Percentiles rank a stretch among this genome's conserved stretches.
phyloP scores from a whole-genome alignment of 768 basidiomycete genomes.

The Cystobasidium tubakii region DNA sequence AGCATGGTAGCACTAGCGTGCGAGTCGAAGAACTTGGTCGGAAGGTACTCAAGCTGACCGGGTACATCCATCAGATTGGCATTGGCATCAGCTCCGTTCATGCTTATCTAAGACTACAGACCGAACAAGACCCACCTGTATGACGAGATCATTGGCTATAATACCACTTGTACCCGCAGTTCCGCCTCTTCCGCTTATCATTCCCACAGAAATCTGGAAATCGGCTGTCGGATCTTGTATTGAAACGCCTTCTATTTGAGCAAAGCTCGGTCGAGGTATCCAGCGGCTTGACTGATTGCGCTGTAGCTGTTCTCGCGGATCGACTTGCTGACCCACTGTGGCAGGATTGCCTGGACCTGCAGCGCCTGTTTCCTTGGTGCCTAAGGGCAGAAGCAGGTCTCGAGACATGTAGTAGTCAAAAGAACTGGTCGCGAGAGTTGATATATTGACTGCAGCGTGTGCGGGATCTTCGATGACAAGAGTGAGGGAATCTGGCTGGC shows the following conservation, averaged over 20 bases:
- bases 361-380: neutral
- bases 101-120: no score
- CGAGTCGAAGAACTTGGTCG: slow-evolving; percentile 1
- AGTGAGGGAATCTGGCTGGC: slow-evolving; percentile 15
- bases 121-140: neutral
- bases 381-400: neutral
- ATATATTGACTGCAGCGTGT: slow-evolving; percentile 23
- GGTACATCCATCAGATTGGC: no score
- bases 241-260: slow-evolving; percentile 19
- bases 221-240: slow-evolving; percentile 1
- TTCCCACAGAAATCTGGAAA: slow-evolving; percentile 9
- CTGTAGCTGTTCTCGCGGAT: neutral
- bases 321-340: neutral
- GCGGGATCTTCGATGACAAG: slow-evolving; percentile 27
- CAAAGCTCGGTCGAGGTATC: slow-evolving; percentile 16
- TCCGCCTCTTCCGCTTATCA: slow-evolving; percentile 20
- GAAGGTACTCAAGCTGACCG: slow-evolving; percentile 8
- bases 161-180: neutral
- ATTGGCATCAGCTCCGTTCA: no score
- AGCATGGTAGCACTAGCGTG: neutral
- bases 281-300: slow-evolving; percentile 5
- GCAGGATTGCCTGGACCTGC: neutral
- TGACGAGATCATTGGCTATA: neutral
- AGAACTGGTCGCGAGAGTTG: neutral
- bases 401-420: slow-evolving; percentile 14